Base-by-base conservation (phyloP, 345 rosid genomes). In the Eucalyptus dawsonii region DNA sequence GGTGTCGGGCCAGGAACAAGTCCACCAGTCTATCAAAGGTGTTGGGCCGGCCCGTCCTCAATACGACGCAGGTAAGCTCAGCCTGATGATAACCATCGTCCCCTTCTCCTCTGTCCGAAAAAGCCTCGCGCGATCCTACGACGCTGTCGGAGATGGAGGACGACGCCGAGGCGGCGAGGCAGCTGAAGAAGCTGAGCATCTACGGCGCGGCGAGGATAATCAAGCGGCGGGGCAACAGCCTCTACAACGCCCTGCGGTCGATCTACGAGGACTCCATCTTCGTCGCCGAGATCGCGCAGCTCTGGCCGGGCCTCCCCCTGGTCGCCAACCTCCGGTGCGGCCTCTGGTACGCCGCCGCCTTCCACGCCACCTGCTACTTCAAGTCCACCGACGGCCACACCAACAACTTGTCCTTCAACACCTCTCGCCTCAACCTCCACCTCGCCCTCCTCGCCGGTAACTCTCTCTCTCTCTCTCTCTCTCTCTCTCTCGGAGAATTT, bases 311-410 rank as follows among this genome's bases (percentile, higher is more conserved):
- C 29, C 97, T 97, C 60, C 98, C 97, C 89, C 94, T 96, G 76
- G 86, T 97, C 8, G 97, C 98, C 12, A 97, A 97, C 87, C 97
- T 97, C 80, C 99, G 99, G 6, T 97, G 99, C 90, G 99, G 99
- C 72, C 97, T 97, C 89, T 97, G 99, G 99, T 97, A 97, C 94
- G 94, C 96, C 22, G 80, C 94, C 42, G 90, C 86, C 44, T 96
- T 96, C 91, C 91, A 94, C 14, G 92, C 95, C 89, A 93, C 97
- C n/a, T 97, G 99, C 87, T 97, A 97, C 93, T 97, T 96, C 91
- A 97, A 97, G 93, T 97, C 99, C 91, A 97, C 99, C 54, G 99
- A 97, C 53, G 99, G 99, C 80, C 99, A 97, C 93, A 92, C 96
- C 86, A 96, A 95, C 80, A 97, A 97, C 88, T 93, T 96, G 93